Base-by-base conservation (phyloP, 2,329 filamentous ascomycete genomes). In the Penicillium sp. region DNA sequence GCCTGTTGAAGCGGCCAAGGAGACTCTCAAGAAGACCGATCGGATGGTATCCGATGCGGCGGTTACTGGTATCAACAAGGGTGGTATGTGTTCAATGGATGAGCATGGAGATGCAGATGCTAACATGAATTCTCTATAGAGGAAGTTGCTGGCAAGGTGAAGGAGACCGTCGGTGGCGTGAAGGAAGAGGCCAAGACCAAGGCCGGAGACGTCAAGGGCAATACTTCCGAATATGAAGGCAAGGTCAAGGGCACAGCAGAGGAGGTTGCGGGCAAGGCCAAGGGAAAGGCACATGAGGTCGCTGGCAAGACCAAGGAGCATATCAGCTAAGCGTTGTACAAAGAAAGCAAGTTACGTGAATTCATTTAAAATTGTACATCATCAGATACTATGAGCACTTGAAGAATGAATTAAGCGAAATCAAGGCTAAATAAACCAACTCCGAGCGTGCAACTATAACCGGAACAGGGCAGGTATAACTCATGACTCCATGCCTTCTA, bases 21-120 rank as follows among this genome's bases (percentile, higher is more conserved):
- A 86, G 41, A 79, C 82, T 0, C 69, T 82, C 45, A 84, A 86
- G 74, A 77, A 75, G 52, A 82, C 82, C 20, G 83, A 87, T 69
- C 75, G 79, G 57, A 77, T 76, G 22, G 77, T 85, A 33, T 80
- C 82, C 1, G 76, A 83, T 68, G 79, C 73, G 25, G 79, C 81
- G 11, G 81, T 87, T 22, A 82, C 83, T 73, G 85, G 84, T 44
- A 85, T 87, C 58, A 81, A 88, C 73, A 84, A 79, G 63, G 82
- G 82, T 56, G 79, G 84, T 86, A 81, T 56, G 84, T 69, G 33
- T 27, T 22, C 23, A 29, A 27, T 51, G 26, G 11, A 47, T 54
- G 22, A 43, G 15, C 22, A 25, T 33, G 2, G 2, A 7, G 22
- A 12, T 40, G 9, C 15, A 25, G 18, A 23, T 49, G 15, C 47